Conservation (phyloP, 176 grass and related monocot species). For the Secale cereale region DNA sequence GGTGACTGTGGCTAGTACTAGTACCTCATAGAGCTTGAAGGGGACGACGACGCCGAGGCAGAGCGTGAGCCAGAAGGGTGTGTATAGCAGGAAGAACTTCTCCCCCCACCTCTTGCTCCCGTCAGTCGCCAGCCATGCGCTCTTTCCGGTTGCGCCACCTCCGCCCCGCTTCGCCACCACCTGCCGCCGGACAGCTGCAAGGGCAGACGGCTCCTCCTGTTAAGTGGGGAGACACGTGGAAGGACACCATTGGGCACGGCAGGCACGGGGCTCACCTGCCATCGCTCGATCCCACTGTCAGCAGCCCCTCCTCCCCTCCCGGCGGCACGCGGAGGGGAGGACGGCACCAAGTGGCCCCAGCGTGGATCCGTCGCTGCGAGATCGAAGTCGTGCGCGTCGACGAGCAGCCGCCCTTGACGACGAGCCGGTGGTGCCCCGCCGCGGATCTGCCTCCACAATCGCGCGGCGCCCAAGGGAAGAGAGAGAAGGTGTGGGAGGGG, state of each 20-base stretch:
- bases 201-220: background rate
- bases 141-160: constrained; percentile 14
- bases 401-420: too few species aligned
- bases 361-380: too few species aligned
- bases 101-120: constrained; percentile 97
- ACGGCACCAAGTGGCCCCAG: too few species aligned
- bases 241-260: background rate
- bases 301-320: background rate
- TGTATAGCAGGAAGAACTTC: constrained; percentile 87
- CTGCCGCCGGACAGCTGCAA: constrained; percentile 11
- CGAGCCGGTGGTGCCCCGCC: too few species aligned
- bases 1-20: too few species aligned
- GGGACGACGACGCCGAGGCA: constrained; percentile 80
- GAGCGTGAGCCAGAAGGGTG: constrained; percentile 89
- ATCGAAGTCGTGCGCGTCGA: too few species aligned
- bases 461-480: too few species aligned
- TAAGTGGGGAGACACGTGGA: background rate
- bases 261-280: constrained; percentile 18
- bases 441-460: too few species aligned
- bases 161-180: background rate
- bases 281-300: constrained; percentile 5
- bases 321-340: too few species aligned
- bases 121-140: constrained; percentile 58
- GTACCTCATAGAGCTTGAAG: constrained; percentile 89
- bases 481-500: too few species aligned